These are phyloP conservation scores for Arxiozyma telluris DNA, from an alignment of 1,139 yeast genomes.

Conservation along the genomic window DNA sequence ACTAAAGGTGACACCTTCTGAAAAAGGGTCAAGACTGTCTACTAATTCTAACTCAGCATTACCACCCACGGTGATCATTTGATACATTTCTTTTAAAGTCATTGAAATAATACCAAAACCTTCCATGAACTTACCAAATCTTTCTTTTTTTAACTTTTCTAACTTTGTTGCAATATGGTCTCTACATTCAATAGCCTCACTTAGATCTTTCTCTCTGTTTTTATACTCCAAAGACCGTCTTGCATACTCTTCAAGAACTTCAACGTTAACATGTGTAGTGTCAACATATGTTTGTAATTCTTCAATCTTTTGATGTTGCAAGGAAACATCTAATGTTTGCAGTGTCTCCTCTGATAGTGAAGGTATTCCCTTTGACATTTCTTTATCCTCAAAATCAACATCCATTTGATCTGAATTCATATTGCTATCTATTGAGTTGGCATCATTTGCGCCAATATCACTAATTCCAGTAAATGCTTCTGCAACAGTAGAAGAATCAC, in stretches of 20 bases:
- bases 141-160: constrained; percentile 62
- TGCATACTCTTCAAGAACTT: constrained; percentile 70
- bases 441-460: constrained; percentile 10
- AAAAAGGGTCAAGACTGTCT: constrained; percentile 94
- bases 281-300: constrained; percentile 50
- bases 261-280: constrained; percentile 59
- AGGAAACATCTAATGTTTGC: constrained; percentile 40
- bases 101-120: constrained; percentile 83
- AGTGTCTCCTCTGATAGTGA: constrained; percentile 48
- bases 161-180: constrained; percentile 55
- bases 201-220: constrained; percentile 55
- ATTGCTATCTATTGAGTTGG: constrained; percentile 7
- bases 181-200: constrained; percentile 55
- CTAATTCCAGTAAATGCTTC: constrained; percentile 6
- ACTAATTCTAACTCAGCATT: constrained; percentile 95
- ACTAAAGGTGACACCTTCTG: constrained; percentile 92
- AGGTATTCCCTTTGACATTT: constrained; percentile 28
- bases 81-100: constrained; percentile 93
- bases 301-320: constrained; percentile 45
- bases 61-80: constrained; percentile 98
- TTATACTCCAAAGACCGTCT: constrained; percentile 55
- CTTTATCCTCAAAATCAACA: constrained; percentile 17
- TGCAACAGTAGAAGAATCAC: not conserved
- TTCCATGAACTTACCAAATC: constrained; percentile 85
- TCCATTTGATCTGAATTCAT: constrained; percentile 12